Conservation (phyloP, 129 eudicot genomes). For the Escallonia herrerae region DNA sequence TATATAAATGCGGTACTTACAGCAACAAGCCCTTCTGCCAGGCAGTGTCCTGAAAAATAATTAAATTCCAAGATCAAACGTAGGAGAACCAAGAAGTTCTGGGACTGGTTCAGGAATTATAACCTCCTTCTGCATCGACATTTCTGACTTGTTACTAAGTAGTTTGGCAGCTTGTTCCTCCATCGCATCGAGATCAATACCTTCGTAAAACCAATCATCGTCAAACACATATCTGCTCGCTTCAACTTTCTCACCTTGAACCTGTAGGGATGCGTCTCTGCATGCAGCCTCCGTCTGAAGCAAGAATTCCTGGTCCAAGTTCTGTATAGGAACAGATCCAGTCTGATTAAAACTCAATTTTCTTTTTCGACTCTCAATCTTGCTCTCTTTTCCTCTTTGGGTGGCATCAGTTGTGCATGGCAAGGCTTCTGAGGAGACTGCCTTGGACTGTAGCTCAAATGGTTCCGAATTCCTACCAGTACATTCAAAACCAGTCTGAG, state of each 20-base stretch:
- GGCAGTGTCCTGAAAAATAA: not conserved
- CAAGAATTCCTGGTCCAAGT: slow-evolving; percentile 50
- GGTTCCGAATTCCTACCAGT: slow-evolving; percentile 26
- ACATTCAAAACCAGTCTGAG: slow-evolving; percentile 20
- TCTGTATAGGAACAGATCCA: slow-evolving; percentile 44
- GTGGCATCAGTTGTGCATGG: slow-evolving; percentile 12
- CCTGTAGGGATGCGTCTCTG: slow-evolving; percentile 5
- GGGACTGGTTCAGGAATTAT: slow-evolving; percentile 13
- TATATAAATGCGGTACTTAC: too few relatives aligned
- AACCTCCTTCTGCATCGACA: slow-evolving; percentile 13
- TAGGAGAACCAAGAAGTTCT: slow-evolving; percentile 36
- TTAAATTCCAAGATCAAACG: slow-evolving; percentile 84
- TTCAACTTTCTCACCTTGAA: slow-evolving; percentile 18
- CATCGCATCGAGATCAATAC: slow-evolving; percentile 84
- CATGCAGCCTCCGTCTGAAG: slow-evolving; percentile 21
- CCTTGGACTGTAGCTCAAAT: slow-evolving; percentile 12
- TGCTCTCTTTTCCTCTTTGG: slow-evolving; percentile 5
- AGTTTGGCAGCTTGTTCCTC: slow-evolving; percentile 75
- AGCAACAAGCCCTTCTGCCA: too few relatives aligned
- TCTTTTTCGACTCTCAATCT: slow-evolving; percentile 36
- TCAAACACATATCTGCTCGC: slow-evolving; percentile 23
- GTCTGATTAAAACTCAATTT: slow-evolving; percentile 40
- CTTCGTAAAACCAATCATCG: slow-evolving; percentile 56
- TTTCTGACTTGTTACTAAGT: slow-evolving; percentile 33
- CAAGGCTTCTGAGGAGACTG: slow-evolving; percentile 16